These are phyloP conservation scores for Ceratobasidium sp. DNA, from an alignment of 1,284 basidiomycete species.

Conservation along the genomic window DNA sequence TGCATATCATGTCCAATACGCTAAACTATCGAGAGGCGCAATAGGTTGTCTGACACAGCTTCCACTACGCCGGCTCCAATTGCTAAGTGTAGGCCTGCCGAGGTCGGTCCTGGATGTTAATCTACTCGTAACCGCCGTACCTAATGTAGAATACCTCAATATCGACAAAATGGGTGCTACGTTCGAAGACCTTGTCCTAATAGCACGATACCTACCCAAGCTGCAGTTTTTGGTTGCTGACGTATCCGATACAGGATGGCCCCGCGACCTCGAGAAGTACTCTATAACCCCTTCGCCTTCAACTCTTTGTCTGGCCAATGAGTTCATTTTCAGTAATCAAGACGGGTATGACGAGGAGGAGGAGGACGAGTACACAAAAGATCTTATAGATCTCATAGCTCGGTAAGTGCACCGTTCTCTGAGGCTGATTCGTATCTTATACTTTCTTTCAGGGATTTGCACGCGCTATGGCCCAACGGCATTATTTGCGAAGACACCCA, in stretches of 20 bases:
- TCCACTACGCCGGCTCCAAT: conserved; percentile 1
- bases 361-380: neutral
- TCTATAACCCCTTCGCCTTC: neutral
- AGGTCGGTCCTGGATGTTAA: neutral
- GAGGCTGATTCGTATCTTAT: neutral
- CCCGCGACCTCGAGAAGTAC: too few relatives aligned
- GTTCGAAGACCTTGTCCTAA: neutral
- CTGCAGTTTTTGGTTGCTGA: neutral
- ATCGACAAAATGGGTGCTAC: neutral
- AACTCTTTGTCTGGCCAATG: neutral
- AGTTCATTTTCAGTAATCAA: neutral
- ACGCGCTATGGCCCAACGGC: neutral
- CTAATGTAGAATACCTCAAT: neutral
- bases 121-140: neutral
- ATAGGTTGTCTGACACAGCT: neutral
- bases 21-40: neutral
- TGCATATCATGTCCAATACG: neutral
- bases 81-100: neutral
- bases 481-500: neutral
- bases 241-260: neutral
- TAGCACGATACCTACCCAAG: neutral
- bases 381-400: neutral
- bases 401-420: neutral
- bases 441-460: neutral
- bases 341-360: neutral